Evolutionary conservation across 148 eudicot species (phyloP), one percentile per base, ranked within the genome.

Genomic region (Cornus suecica): DNA sequence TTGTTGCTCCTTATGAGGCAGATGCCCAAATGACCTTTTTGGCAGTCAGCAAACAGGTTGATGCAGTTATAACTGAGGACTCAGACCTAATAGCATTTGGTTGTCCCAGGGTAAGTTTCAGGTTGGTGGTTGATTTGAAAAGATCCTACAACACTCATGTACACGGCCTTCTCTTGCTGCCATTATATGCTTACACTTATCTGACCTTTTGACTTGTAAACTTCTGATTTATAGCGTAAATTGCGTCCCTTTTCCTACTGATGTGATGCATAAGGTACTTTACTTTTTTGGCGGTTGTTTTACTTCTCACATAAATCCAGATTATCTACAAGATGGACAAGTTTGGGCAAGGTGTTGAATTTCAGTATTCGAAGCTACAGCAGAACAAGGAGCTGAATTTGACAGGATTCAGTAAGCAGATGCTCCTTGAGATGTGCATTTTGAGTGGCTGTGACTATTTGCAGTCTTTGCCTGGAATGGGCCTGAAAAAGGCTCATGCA

Each of bases 261-360:
- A n/a, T 37, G 42, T 4, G 25, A 63, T 27, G 10, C 32, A 32
- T 22, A 37, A 34, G 25, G 3, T 13, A 34, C 23, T 5, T 7
- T 2, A 3, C 3, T 63, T 68, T 10, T 51, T 29, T 30, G n/a
- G 42, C 42, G 68, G 62, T 67, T 56, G 32, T 37, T 60, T 41
- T 61, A 30, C 31, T 77, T 67, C 32, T 66, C 30, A 62, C 56
- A 32, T 64, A 42, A 62, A 45, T 80, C 29, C 86, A 95, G 99
- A 90, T 95, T 54, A 93, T 95, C 74, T 95, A 88, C 97, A 95
- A 95, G 86, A 93, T 95, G 99, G 99, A 95, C 86, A 95, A 95
- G 81, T 92, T 82, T 76, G 99, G 99, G 61, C 94, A 95, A 83
- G 94, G 97, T 70, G 89, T 91, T 79, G 99, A 95, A 74, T 95